These are phyloP conservation scores for Triangularia verruculosa DNA, from an alignment of 2,329 filamentous ascomycete species.

Conservation along the genomic window DNA sequence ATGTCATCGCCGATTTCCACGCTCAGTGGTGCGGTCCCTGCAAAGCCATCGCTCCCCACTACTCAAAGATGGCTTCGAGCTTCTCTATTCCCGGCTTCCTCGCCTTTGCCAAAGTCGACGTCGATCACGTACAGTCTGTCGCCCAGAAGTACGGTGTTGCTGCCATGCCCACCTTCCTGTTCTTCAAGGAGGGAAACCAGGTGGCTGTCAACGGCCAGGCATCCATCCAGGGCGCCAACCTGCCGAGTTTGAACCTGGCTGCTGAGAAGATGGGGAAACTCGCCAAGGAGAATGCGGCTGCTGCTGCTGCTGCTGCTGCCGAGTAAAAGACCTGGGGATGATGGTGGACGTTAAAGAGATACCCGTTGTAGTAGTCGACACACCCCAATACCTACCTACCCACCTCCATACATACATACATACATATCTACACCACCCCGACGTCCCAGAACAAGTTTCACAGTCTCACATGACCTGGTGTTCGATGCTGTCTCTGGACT, in stretches of 20 bases:
- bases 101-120: constrained; percentile 58
- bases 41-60: constrained; percentile 57
- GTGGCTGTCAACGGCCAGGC: constrained; percentile 39
- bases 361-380: not conserved
- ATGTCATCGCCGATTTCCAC: constrained; percentile 56
- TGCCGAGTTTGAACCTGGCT: constrained; percentile 31
- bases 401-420: too few species aligned
- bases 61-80: constrained; percentile 45
- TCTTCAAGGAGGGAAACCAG: constrained; percentile 54
- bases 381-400: not conserved
- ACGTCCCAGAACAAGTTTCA: not conserved
- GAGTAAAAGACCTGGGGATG: not conserved
- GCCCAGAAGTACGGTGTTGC: constrained; percentile 49
- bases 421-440: not conserved
- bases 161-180: constrained; percentile 59
- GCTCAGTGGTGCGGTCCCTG: constrained; percentile 61
- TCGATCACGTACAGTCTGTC: constrained; percentile 51
- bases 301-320: constrained; percentile 21
- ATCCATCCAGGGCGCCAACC: constrained; percentile 39
- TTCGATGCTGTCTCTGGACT: not conserved
- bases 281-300: constrained; percentile 34
- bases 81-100: constrained; percentile 41
- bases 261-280: constrained; percentile 38
- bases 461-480: not conserved
- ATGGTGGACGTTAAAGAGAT: not conserved